A percentile compares a stretch with the other conserved stretches of the same genome.
Conservation (phyloP, 257 asterid genomes). For the Fraxinus americana region DNA sequence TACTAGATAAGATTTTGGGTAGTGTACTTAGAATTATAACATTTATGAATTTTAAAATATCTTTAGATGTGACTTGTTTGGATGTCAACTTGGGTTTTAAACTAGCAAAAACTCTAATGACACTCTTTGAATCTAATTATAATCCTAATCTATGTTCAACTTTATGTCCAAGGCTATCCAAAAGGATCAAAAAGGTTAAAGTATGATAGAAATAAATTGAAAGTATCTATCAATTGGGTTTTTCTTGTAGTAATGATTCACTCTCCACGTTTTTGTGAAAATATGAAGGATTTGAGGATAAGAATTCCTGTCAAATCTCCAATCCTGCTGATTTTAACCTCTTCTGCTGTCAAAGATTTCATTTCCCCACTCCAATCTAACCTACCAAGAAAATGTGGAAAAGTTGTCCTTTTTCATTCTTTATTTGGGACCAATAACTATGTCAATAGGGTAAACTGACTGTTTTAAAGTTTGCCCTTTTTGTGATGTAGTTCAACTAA, state of each 20-base stretch:
- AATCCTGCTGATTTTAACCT: not conserved
- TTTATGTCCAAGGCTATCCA: too few relatives aligned
- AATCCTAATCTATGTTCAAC: too few relatives aligned
- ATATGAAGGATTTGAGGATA: not conserved
- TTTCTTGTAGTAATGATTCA: not conserved
- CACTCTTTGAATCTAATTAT: not conserved
- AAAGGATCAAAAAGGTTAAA: not conserved
- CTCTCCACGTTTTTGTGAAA: not conserved
- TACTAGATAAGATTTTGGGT: too few relatives aligned
- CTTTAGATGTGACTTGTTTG: not conserved
- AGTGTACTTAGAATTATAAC: too few relatives aligned
- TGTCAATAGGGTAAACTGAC: too few relatives aligned
- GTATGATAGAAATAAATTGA: not conserved
- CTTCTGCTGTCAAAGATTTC: not conserved
- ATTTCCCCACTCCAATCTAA: not conserved
- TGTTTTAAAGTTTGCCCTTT: too few relatives aligned
- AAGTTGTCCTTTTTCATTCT: not conserved
- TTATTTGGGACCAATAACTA: too few relatives aligned
- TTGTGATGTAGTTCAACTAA: too few relatives aligned
- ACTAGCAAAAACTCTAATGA: not conserved
- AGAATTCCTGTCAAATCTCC: not conserved
- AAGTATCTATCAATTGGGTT: not conserved
- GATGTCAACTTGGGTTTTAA: not conserved
- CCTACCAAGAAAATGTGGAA: not conserved
- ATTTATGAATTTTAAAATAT: too few relatives aligned